A percentile compares a stretch with the other conserved stretches of the same genome.
phyloP scores from a whole-genome alignment of 371 early-diverging fungal species.

The Blakeslea trispora region DNA sequence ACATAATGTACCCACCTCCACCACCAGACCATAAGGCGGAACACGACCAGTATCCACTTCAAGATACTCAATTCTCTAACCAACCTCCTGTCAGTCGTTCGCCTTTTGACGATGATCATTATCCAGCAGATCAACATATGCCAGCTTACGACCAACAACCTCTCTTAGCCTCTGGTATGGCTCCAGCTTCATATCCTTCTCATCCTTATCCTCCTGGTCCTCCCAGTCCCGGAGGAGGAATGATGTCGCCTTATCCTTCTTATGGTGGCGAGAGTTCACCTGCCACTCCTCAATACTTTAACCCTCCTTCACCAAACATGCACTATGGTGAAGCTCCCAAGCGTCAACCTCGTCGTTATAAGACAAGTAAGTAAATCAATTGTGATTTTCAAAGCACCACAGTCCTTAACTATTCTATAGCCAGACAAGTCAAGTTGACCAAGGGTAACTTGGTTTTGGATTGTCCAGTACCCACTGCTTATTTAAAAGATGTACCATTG shows the following conservation, averaged over 20 bases:
- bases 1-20: constrained; percentile 22
- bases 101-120: constrained; percentile 47
- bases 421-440: constrained; percentile 62
- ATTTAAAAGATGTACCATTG: constrained; percentile 59
- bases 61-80: constrained; percentile 47
- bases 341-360: constrained; percentile 62
- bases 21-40: constrained; percentile 23
- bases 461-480: constrained; percentile 69
- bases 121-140: constrained; percentile 28
- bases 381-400: too few relatives aligned
- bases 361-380: constrained; percentile 47
- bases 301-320: constrained; percentile 31
- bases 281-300: constrained; percentile 14
- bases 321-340: constrained; percentile 58
- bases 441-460: constrained; percentile 79
- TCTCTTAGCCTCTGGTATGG: constrained; percentile 10
- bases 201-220: constrained; percentile 5
- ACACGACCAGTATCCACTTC: constrained; percentile 49
- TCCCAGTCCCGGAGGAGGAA: constrained; percentile 6
- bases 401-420: constrained; percentile 10
- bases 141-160: constrained; percentile 27
- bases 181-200: constrained; percentile 11
- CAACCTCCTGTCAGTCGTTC: constrained; percentile 38
- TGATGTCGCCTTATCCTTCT: constrained; percentile 23
- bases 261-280: constrained; percentile 8